Base-by-base conservation (phyloP, 495 filamentous ascomycete genomes). In the Platismatia glauca region DNA sequence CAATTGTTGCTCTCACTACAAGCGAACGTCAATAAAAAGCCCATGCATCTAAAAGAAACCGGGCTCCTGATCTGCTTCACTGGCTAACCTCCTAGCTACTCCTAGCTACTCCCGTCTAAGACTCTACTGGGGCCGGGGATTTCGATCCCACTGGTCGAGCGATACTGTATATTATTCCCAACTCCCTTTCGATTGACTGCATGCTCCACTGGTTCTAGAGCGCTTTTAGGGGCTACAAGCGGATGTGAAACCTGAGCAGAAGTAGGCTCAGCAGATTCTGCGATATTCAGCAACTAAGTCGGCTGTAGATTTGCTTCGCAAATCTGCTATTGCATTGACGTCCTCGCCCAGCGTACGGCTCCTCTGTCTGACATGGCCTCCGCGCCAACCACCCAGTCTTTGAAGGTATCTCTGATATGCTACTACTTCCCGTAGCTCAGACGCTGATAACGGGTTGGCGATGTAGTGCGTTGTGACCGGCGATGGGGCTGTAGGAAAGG, bases 401-500 rank as follows among this genome's bases (percentile, higher is more conserved):
- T 90, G 63, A 90, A 90, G 86, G 87, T 89, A 41, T n/a, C 68
- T 63, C 62, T 35, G 48, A 39, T 29, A 46, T n/a, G 34, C 24
- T 1, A 16, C 18, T 18, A 18, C 34, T 61, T 7, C 27, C 31
- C 27, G 16, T 44, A 62, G 43, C 57, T 16, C 15, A 52, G 61
- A 63, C 64, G 70, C 72, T 77, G 69, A 79, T 59, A 48, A 41
- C n/a, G 27, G 43, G 50, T 61, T 58, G 55, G 33, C 46, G 8
- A 29, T 41, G 59, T 71, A 96, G 93, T 98, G 94, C 76, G 94
- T 98, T 69, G 94, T 98, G 71, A 97, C 94, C 55, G 94, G 94
- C 74, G 94, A 98, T 75, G 94, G 94, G 85, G 94, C 94, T 70
- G 94, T 98, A 66, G 94, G 94, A 72, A 98, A 98, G 84, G 92